Evolutionary conservation across 768 basidiomycete genomes (phyloP).

Genomic region (Boletus speciosus): DNA sequence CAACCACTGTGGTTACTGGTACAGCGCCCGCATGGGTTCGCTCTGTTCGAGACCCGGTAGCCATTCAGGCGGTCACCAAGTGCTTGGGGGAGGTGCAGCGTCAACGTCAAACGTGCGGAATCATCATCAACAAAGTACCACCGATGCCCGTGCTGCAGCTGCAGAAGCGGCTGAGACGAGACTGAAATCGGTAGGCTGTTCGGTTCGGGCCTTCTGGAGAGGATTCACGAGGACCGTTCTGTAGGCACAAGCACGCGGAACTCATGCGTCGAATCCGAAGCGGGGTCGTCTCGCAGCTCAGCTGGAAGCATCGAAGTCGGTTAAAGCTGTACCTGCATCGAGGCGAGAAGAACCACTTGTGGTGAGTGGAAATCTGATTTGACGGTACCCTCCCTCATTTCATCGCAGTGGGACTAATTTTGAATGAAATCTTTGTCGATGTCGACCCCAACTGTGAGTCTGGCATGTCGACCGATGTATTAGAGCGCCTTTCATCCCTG

Average conservation of each 20-base stretch:
- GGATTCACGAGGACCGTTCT: slow-evolving; percentile 20
- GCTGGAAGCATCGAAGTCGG: slow-evolving; percentile 38
- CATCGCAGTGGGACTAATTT: slow-evolving; percentile 42
- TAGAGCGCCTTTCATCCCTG: slow-evolving; percentile 20
- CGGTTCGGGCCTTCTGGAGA: slow-evolving; percentile 9
- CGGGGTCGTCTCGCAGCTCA: slow-evolving; percentile 42
- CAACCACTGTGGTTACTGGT: neutral
- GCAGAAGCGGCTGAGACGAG: slow-evolving; percentile 63
- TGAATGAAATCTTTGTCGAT: slow-evolving; percentile 24
- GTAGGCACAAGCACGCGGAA: slow-evolving; percentile 43
- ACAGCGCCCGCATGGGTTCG: slow-evolving; percentile 44
- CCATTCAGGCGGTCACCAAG: slow-evolving; percentile 46
- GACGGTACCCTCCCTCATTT: slow-evolving; percentile 19
- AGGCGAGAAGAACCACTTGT: slow-evolving; percentile 41
- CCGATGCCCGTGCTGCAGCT: slow-evolving; percentile 51
- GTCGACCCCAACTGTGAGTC: slow-evolving; percentile 22
- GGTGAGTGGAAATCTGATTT: slow-evolving; percentile 35
- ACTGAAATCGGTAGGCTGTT: slow-evolving; percentile 48
- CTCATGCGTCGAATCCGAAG: slow-evolving; percentile 43
- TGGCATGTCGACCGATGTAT: slow-evolving; percentile 20
- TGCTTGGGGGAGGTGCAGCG: slow-evolving; percentile 40
- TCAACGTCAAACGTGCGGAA: slow-evolving; percentile 21
- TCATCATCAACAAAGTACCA: slow-evolving; percentile 20
- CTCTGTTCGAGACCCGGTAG: slow-evolving; percentile 50
- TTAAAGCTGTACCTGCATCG: slow-evolving; percentile 36